Conservation (phyloP, 2,329 filamentous ascomycete species). For the Cladosporium sp. region DNA sequence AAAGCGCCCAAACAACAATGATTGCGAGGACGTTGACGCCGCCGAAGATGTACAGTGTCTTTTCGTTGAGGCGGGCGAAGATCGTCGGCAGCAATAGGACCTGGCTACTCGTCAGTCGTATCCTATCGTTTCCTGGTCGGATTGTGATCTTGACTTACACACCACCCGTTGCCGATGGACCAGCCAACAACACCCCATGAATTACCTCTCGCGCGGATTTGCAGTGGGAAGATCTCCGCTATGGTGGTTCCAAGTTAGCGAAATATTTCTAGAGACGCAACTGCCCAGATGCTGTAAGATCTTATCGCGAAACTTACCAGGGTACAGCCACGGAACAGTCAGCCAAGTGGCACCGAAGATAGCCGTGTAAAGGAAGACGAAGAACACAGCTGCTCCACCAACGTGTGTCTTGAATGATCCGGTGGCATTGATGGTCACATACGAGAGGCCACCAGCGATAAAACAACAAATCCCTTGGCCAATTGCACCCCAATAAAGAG, state of each 20-base stretch:
- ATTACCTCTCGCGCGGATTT: slow-evolving; percentile 68
- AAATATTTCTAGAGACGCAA: not conserved
- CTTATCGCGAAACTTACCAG: slow-evolving; percentile 19
- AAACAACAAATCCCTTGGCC: slow-evolving; percentile 32
- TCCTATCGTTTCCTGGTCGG: not conserved
- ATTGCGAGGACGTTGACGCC: slow-evolving; percentile 62
- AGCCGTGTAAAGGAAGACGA: slow-evolving; percentile 65
- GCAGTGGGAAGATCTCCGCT: slow-evolving; percentile 68
- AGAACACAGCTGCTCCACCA: slow-evolving; percentile 59
- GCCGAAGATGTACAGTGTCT: slow-evolving; percentile 70
- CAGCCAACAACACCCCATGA: slow-evolving; percentile 72
- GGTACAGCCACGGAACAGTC: slow-evolving; percentile 47
- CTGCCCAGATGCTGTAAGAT: no score
- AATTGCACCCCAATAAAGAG: slow-evolving; percentile 32
- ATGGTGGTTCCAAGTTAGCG: slow-evolving; percentile 53
- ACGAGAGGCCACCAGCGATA: slow-evolving; percentile 37
- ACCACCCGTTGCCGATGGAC: slow-evolving; percentile 68
- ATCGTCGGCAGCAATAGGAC: slow-evolving; percentile 39
- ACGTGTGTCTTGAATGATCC: slow-evolving; percentile 23
- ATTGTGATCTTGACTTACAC: slow-evolving; percentile 9
- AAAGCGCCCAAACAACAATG: slow-evolving; percentile 66
- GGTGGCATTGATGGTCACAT: slow-evolving; percentile 36
- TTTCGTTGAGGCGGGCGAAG: slow-evolving; percentile 45
- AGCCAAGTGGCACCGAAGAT: slow-evolving; percentile 62
- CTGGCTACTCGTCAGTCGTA: not conserved